phyloP scores from a whole-genome alignment of 2,329 filamentous ascomycete genomes.

The Exophiala aquamarina region DNA sequence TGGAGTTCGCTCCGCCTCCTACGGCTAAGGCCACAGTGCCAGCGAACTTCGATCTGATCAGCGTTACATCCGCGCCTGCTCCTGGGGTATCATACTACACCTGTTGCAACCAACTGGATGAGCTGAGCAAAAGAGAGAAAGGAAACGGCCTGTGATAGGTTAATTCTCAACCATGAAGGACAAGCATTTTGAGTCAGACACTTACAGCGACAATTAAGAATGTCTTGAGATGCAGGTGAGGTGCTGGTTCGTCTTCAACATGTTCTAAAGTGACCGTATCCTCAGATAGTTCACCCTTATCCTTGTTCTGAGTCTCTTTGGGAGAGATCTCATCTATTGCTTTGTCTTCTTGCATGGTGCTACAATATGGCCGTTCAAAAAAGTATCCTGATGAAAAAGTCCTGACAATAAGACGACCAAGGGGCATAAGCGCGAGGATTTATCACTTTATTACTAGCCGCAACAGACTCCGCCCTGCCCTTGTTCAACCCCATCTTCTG shows the following conservation, averaged over 20 bases:
- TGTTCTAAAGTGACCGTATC: slow-evolving; percentile 2
- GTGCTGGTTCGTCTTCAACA: slow-evolving; percentile 7
- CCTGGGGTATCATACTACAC: slow-evolving; percentile 9
- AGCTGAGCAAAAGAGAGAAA: slow-evolving; percentile 8
- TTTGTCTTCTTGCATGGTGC: slow-evolving; percentile 7
- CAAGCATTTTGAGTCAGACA: background rate
- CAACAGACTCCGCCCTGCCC: background rate
- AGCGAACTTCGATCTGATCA: slow-evolving; percentile 4
- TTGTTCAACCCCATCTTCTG: background rate
- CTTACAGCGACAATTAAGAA: slow-evolving; percentile 8
- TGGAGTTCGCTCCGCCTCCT: slow-evolving; percentile 4
- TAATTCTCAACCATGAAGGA: background rate
- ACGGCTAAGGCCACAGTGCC: slow-evolving; percentile 4
- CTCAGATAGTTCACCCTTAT: background rate
- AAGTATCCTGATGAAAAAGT: background rate
- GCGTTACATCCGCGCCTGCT: too few species aligned
- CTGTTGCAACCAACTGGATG: slow-evolving; percentile 8
- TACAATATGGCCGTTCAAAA: too few species aligned
- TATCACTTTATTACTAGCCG: slow-evolving; percentile 5
- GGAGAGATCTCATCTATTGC: slow-evolving; percentile 1
- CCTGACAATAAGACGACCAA: background rate
- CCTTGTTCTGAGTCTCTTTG: background rate
- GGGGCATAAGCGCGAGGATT: background rate
- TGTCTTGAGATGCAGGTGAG: slow-evolving; percentile 10
- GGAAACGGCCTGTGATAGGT: slow-evolving; percentile 4